Base-by-base conservation (phyloP, 768 basidiomycete genomes). In the Russula vinacea region DNA sequence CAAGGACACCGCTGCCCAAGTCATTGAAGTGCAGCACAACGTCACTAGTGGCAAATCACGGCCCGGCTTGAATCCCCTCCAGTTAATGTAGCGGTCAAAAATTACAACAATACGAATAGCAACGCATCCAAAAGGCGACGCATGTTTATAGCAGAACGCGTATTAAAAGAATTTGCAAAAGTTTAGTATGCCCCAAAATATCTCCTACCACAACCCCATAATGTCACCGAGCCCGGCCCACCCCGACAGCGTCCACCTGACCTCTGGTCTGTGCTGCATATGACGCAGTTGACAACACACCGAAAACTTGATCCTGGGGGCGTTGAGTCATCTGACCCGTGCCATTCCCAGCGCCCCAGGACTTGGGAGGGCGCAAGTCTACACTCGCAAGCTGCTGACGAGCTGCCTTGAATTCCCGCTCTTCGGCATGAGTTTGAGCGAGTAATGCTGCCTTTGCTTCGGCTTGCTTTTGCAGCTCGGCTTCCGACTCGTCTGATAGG, bases 401-500 rank as follows among this genome's bases (percentile, higher is more conserved):
- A 47, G 89, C 90, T 42, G 87, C 85, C 73, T 83, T 87, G 76
- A 92, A 92, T 71, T 92, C 90, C 66, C 81, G 77, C 72, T 92
- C 90, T 73, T 92, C 90, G 51, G 84, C 82, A 69, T 88, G 86
- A 65, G 83, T 89, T 76, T 91, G 88, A n/a, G 89, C 90, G 17
- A 89, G 75, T 49, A 89, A 73, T 6, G 86, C 89, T 5, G 91
- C 91, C 66, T 83, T 85, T 24, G 84, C 85, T 71, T 93, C 92
- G 5, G 91, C 91, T 74, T 93, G 90, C 64, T 89, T 80, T 75
- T 94, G 91, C 60, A 94, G 74, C 72, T 94, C 91, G 32, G 86
- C 90, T 71, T 94, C 91, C n/a, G 90, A 92, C 75, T 94, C 91
- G 71, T 92, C 91, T n/a, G 90, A 92, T 35, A 92, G 76, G 73